phyloP scores from a whole-genome alignment of 805 yeast species.

The Hanseniaspora singularis region DNA sequence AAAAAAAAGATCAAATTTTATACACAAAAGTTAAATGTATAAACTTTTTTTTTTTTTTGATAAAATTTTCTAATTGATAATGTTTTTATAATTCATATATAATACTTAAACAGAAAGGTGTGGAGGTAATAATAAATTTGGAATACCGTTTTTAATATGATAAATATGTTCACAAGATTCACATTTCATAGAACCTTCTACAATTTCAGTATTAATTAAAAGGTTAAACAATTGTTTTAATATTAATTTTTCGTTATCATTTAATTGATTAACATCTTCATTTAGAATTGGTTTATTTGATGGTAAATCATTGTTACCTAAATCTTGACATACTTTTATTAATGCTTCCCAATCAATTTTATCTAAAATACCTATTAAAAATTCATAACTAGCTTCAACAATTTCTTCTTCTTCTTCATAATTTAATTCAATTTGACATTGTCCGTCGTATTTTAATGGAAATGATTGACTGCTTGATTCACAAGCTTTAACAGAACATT shows the following conservation, averaged over 20 bases:
- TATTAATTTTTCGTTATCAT: conserved; percentile 35
- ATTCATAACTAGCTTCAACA: conserved; percentile 71
- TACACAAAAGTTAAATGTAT: too few species aligned
- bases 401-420: conserved; percentile 37
- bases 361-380: conserved; percentile 61
- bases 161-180: conserved; percentile 75
- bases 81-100: too few species aligned
- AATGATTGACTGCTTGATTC: conserved; percentile 62
- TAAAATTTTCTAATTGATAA: too few species aligned
- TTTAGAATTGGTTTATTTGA: conserved; percentile 43
- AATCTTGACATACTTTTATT: conserved; percentile 60
- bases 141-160: conserved; percentile 83
- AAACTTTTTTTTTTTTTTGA: background rate
- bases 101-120: conserved; percentile 49
- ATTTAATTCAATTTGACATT: conserved; percentile 45
- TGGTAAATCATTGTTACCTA: conserved; percentile 54
- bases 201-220: conserved; percentile 72
- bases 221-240: conserved; percentile 66
- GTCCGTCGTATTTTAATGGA: conserved; percentile 52
- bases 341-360: conserved; percentile 85
- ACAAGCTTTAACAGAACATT: conserved; percentile 79
- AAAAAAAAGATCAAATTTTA: too few species aligned
- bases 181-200: conserved; percentile 84
- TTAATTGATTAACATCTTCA: conserved; percentile 27
- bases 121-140: conserved; percentile 88